Conservation (phyloP, 2,329 filamentous ascomycete species). For the Emericellopsis atlantica region DNA sequence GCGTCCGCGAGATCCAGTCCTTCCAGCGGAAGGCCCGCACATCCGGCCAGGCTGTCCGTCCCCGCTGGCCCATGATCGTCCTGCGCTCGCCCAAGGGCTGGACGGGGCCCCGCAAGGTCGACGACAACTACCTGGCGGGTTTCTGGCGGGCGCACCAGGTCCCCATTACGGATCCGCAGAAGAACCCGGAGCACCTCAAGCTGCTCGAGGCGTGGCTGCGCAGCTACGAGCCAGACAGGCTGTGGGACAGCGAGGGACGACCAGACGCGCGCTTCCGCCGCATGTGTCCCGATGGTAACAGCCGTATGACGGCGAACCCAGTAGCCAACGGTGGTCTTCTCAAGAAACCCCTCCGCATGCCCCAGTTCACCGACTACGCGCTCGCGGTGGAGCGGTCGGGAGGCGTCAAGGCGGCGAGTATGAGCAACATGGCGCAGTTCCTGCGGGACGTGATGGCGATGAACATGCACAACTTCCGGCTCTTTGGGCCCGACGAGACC, state of each 20-base stretch:
- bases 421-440: conserved; percentile 57
- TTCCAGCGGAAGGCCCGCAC: conserved; percentile 62
- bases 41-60: conserved; percentile 55
- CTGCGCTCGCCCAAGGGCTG: conserved; percentile 70
- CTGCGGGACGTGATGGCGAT: conserved; percentile 53
- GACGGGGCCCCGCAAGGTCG: conserved; percentile 62
- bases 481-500: conserved; percentile 72
- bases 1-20: conserved; percentile 54
- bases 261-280: conserved; percentile 49
- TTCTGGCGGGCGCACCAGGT: conserved; percentile 73
- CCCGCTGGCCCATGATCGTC: conserved; percentile 68
- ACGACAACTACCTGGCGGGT: conserved; percentile 59
- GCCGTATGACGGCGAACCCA: conserved; percentile 67
- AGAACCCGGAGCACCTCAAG: conserved; percentile 53
- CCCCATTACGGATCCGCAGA: conserved; percentile 57
- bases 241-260: conserved; percentile 53
- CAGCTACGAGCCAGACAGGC: conserved; percentile 59
- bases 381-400: conserved; percentile 50
- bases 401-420: conserved; percentile 43
- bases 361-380: conserved; percentile 57
- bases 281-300: conserved; percentile 51
- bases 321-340: conserved; percentile 60
- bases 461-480: conserved; percentile 57
- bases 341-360: conserved; percentile 53
- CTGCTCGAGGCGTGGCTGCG: conserved; percentile 66